These are phyloP conservation scores for Cochlearia excelsa DNA, from an alignment of 345 rosid species.

Conservation along the genomic window DNA sequence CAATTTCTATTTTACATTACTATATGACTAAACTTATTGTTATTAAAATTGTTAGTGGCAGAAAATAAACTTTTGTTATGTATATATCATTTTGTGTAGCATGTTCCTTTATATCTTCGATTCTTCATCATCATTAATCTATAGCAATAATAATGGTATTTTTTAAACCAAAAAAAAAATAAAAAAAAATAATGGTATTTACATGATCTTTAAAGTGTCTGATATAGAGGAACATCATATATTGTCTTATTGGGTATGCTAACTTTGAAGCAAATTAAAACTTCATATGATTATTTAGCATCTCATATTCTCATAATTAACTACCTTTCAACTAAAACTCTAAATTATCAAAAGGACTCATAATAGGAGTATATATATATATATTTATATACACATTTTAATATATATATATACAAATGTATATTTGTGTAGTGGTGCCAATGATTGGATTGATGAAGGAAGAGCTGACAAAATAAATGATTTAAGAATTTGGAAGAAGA, in stretches of 20 bases:
- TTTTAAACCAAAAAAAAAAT: too few species aligned
- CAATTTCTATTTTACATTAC: too few species aligned
- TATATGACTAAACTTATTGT: too few species aligned
- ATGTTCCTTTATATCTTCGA: too few species aligned
- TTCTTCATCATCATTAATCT: too few species aligned
- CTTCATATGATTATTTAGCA: background rate
- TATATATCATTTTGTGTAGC: too few species aligned
- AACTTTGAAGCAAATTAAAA: slow-evolving; percentile 3
- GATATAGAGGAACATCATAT: slow-evolving; percentile 6
- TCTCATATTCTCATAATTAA: background rate
- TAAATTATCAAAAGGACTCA: too few species aligned
- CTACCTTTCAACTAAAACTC: background rate
- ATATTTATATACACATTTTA: too few species aligned
- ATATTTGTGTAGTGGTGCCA: slow-evolving; percentile 10
- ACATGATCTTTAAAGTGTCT: background rate
- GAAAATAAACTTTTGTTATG: too few species aligned
- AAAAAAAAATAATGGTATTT: background rate
- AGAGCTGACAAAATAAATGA: slow-evolving; percentile 29
- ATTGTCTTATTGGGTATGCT: background rate
- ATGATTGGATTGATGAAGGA: slow-evolving; percentile 32
- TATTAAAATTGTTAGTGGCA: too few species aligned
- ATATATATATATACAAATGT: background rate
- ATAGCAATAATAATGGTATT: too few species aligned
- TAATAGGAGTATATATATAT: background rate
- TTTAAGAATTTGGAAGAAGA: slow-evolving; percentile 28